Percentiles rank a stretch among this genome's conserved stretches.
Evolutionary conservation across 176 grass and related monocot species (phyloP).

Genomic region (Musa troglodytarum): DNA sequence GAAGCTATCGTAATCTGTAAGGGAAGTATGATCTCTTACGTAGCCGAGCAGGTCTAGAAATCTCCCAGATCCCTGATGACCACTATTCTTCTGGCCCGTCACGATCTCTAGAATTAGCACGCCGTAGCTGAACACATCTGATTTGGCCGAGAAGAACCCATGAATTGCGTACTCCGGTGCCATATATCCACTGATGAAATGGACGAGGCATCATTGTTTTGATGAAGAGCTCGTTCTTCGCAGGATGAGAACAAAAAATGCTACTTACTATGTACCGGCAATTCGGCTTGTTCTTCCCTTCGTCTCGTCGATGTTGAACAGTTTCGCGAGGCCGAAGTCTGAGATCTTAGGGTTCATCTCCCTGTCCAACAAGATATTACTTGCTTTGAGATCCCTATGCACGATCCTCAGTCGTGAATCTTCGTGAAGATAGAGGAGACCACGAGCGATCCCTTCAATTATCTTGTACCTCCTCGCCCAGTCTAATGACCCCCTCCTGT

Average conservation of each 20-base stretch:
- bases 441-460: slow-evolving; percentile 3
- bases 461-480: slow-evolving; percentile 5
- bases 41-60: neutral
- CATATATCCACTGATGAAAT: slow-evolving; percentile 24
- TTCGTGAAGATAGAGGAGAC: slow-evolving; percentile 15
- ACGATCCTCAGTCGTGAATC: slow-evolving; percentile 10
- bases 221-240: neutral
- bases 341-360: slow-evolving; percentile 9
- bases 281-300: neutral
- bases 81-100: slow-evolving; percentile 5
- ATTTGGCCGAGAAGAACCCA: slow-evolving; percentile 28
- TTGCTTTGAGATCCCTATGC: slow-evolving; percentile 13
- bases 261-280: slow-evolving; percentile 11
- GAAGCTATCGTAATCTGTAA: neutral
- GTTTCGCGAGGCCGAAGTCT: slow-evolving; percentile 17
- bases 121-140: slow-evolving; percentile 40
- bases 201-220: neutral
- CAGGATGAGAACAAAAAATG: neutral
- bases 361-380: slow-evolving; percentile 14
- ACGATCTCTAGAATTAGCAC: slow-evolving; percentile 35
- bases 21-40: neutral
- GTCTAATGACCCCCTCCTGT: slow-evolving; percentile 17
- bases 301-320: neutral
- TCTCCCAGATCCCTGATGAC: neutral
- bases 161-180: slow-evolving; percentile 32